Evolutionary conservation across 2,329 filamentous ascomycete genomes (phyloP), one percentile per base, ranked within the genome.

Genomic region (Westerdykella sp.): DNA sequence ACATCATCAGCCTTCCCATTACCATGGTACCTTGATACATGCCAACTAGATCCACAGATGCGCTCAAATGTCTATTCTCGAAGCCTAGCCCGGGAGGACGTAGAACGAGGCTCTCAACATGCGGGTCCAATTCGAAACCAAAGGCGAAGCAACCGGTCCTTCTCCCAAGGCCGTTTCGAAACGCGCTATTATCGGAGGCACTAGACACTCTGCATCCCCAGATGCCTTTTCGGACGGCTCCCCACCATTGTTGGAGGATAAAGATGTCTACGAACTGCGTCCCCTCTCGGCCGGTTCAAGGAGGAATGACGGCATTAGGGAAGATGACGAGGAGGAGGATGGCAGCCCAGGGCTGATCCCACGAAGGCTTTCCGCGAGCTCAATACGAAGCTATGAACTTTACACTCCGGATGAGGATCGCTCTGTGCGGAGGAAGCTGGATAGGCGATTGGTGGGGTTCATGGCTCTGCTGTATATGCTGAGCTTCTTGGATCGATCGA

Each of bases 401-500:
- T 80, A 78, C 54, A 79, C 76, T 0, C 71, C 72, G 2, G 83
- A 89, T 42, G 89, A 96, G 64, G 89, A 94, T 60, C 69, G 65
- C 16, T 71, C 73, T 4, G 82, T 94, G 7, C 74, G 89, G 43
- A 75, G 73, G 58, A 89, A 86, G 68, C 80, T 95, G 53, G 89
- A 95, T 63, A 74, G 79, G 43, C 79, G 77, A 50, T 75, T 96
- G 41, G 87, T 95, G 5, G 64, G 86, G 1, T 94, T 95, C 61
- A 76, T 95, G 50, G 85, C 87, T 10, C 63, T 91, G 45, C 74
- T 95, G 11, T 96, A 93, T 62, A 78, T 94, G 73, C 72, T 95
- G 48, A 85, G 83, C 49, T 95, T 95, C 62, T 69, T 95, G 51
- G 89, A 95, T 65, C 77, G 89, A 52, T 90, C 86, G 14, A 95